Conservation (phyloP, 1,284 basidiomycete species). For the Fomitiporia mediterranea region DNA sequence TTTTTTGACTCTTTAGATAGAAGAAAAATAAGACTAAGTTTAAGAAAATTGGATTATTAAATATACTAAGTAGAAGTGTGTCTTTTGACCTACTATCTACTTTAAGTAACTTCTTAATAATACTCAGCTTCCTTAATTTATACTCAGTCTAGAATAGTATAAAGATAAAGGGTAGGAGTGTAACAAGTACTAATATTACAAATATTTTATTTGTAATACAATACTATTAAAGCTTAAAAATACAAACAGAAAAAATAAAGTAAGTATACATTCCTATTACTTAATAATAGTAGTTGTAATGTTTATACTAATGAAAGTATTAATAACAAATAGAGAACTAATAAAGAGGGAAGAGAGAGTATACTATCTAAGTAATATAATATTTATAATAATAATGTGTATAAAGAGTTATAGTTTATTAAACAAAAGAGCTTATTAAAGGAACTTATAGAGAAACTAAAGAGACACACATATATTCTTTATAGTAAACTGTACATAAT, state of each 20-base stretch:
- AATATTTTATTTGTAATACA: constrained; percentile 59
- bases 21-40: neutral
- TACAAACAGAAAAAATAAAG: neutral
- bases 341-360: constrained; percentile 64
- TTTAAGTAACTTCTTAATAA: constrained; percentile 28
- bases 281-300: constrained; percentile 55
- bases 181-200: constrained; percentile 51
- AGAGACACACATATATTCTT: constrained; percentile 47
- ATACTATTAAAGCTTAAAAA: neutral
- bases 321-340: constrained; percentile 64
- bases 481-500: constrained; percentile 22
- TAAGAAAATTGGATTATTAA: neutral
- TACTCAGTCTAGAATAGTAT: constrained; percentile 70
- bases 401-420: constrained; percentile 67
- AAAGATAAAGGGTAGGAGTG: constrained; percentile 54
- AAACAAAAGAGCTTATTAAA: neutral
- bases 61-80: neutral
- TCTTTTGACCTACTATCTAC: neutral
- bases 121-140: constrained; percentile 51
- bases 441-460: neutral
- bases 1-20: neutral
- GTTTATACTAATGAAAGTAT: constrained; percentile 67
- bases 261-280: constrained; percentile 59
- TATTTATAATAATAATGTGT: constrained; percentile 74
- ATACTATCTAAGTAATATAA: constrained; percentile 75